Evolutionary conservation across 2,329 filamentous ascomycete species (phyloP), one percentile per base, ranked within the genome.

Genomic region (Alternaria sp.): DNA sequence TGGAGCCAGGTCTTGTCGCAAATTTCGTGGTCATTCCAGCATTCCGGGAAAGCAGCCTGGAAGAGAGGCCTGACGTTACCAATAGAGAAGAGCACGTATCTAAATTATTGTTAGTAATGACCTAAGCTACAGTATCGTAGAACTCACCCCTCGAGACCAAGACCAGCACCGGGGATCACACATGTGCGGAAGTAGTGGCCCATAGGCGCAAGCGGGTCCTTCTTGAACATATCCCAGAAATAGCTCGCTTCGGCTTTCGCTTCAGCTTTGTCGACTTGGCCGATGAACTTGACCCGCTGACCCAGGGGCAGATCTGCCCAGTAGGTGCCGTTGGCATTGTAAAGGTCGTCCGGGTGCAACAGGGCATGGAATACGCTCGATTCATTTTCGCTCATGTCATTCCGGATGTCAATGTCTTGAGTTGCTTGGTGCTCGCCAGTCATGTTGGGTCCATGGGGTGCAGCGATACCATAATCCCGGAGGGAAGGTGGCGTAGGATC

Each of bases 11-110:
- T 91, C 70, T 87, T 80, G 76, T 88, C 87, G 83, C 95, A 98
- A 26, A 87, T 89, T 4, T 84, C 80, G 63, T 86, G 80, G 0
- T 76, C 77, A 23, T 84, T 85, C 95, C 95, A 98, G 84, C 95
- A 98, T 4, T 82, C 72, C 1, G 89, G 87, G 86, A 95, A 98
- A 6, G 89, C 88, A 32, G 88, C 85, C 65, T 88, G 81, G 77
- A 97, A 95, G 11, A 98, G 86, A 5, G 94, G 92, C 76, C 91
- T 89, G 68, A 98, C 84, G 81, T 97, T 97, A 62, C 95, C 95
- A 71, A 98, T 97, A 67, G 94, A 97, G 85, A 98, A 98, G 19
- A 98, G 87, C 45, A 97, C 94, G 77, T 97, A 98, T 73, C 93
- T 89, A 57, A 1, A 5, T 11, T 19, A 10, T 17, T 8, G 32